These are phyloP conservation scores for Penicillium sp. DNA, from an alignment of 2,329 filamentous ascomycete species.

Conservation along the genomic window DNA sequence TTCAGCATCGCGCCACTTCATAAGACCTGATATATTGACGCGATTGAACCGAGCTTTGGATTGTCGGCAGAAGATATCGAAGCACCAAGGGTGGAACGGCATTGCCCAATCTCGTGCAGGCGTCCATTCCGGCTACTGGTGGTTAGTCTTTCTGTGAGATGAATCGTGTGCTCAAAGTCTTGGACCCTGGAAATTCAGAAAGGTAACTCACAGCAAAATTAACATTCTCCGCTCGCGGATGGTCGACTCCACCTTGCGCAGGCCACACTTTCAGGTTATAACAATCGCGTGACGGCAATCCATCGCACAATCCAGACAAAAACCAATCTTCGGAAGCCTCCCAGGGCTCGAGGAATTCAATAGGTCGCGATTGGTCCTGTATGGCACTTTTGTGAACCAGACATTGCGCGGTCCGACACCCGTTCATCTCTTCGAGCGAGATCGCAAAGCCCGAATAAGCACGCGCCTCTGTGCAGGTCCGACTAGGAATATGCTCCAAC, in stretches of 20 bases:
- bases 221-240: neutral
- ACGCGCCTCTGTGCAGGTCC: neutral
- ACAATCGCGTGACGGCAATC: neutral
- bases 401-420: neutral
- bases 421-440: neutral
- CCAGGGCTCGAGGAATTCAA: neutral
- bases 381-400: neutral
- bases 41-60: constrained; percentile 18
- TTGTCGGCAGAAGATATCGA: constrained; percentile 26
- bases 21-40: neutral
- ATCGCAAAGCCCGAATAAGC: neutral
- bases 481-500: neutral
- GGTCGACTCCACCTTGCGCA: neutral
- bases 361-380: neutral
- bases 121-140: neutral
- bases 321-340: neutral
- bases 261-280: neutral
- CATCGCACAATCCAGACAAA: neutral
- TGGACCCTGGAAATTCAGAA: neutral
- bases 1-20: neutral
- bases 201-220: neutral
- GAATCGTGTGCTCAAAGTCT: neutral
- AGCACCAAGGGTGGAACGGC: constrained; percentile 30
- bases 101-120: constrained; percentile 10
- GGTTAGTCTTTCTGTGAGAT: neutral